A percentile compares a stretch with the other conserved stretches of the same genome.
phyloP scores from a whole-genome alignment of 2,329 filamentous ascomycete genomes.

The Nemania abortiva region DNA sequence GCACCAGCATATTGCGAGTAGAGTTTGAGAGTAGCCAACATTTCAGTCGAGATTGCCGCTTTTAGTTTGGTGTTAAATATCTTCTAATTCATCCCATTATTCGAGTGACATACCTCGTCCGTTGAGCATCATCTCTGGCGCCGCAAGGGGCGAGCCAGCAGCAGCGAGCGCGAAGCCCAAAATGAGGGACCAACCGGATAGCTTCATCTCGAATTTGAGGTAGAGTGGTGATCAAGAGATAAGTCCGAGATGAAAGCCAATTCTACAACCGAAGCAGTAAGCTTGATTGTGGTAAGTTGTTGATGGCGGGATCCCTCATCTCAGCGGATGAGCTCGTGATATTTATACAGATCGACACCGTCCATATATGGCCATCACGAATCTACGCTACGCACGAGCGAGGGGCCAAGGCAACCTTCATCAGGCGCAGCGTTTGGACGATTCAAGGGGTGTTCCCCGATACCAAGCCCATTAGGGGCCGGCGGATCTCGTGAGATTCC shows the following conservation, averaged over 20 bases:
- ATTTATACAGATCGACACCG: conserved; percentile 17
- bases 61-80: conserved; percentile 46
- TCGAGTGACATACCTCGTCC: conserved; percentile 51
- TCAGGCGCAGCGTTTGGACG: neutral
- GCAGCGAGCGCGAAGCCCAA: conserved; percentile 45
- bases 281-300: neutral
- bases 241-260: conserved; percentile 5
- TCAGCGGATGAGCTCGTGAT: conserved; percentile 7
- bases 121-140: conserved; percentile 45
- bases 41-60: conserved; percentile 48
- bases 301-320: conserved; percentile 1
- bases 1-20: conserved; percentile 66
- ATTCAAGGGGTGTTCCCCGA: neutral
- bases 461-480: conserved; percentile 2
- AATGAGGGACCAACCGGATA: conserved; percentile 45
- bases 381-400: conserved; percentile 6
- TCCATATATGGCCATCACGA: neutral
- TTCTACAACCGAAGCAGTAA: conserved; percentile 16
- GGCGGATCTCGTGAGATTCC: conserved; percentile 20
- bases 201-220: conserved; percentile 46
- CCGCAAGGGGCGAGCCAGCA: conserved; percentile 41
- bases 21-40: conserved; percentile 56
- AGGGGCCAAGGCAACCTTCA: conserved; percentile 7
- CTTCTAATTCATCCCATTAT: neutral
- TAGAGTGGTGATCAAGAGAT: neutral